phyloP scores from a whole-genome alignment of 495 filamentous ascomycete species.

The Annulohypoxylon bovei region DNA sequence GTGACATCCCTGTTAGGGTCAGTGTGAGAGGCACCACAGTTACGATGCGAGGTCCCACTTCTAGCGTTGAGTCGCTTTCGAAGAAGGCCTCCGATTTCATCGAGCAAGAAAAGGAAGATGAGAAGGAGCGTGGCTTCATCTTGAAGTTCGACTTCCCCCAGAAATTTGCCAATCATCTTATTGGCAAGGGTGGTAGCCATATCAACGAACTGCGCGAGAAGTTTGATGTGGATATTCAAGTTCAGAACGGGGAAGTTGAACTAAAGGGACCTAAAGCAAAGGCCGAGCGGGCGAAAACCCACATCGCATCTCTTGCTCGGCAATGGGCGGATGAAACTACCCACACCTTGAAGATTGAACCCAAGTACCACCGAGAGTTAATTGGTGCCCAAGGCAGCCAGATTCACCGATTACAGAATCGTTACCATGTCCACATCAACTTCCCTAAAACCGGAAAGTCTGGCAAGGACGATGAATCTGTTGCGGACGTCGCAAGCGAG shows the following conservation, averaged over 20 bases:
- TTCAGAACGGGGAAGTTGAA: constrained; percentile 75
- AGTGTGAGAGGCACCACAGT: constrained; percentile 65
- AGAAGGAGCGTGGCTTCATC: constrained; percentile 86
- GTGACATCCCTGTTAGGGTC: constrained; percentile 78
- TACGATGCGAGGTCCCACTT: constrained; percentile 78
- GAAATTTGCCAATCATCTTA: constrained; percentile 91
- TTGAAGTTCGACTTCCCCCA: constrained; percentile 90
- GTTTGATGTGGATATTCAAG: constrained; percentile 96
- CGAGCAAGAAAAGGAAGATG: constrained; percentile 83
- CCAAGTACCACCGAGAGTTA: constrained; percentile 85
- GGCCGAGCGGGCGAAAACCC: constrained; percentile 80
- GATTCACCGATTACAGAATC: constrained; percentile 89
- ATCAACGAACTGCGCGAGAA: constrained; percentile 95
- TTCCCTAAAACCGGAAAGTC: constrained; percentile 79
- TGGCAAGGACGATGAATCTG: constrained; percentile 73
- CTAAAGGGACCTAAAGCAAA: constrained; percentile 69
- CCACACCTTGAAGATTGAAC: constrained; percentile 84
- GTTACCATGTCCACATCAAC: constrained; percentile 92
- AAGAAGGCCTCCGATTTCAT: constrained; percentile 79
- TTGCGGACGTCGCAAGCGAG: constrained; percentile 76
- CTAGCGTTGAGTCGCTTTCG: constrained; percentile 73
- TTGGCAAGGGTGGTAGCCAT: constrained; percentile 90
- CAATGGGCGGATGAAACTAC: constrained; percentile 88
- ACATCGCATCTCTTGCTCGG: constrained; percentile 78
- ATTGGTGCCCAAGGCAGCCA: constrained; percentile 90